phyloP scores from a whole-genome alignment of 768 basidiomycete species.

The Daedaleopsis nitida region DNA sequence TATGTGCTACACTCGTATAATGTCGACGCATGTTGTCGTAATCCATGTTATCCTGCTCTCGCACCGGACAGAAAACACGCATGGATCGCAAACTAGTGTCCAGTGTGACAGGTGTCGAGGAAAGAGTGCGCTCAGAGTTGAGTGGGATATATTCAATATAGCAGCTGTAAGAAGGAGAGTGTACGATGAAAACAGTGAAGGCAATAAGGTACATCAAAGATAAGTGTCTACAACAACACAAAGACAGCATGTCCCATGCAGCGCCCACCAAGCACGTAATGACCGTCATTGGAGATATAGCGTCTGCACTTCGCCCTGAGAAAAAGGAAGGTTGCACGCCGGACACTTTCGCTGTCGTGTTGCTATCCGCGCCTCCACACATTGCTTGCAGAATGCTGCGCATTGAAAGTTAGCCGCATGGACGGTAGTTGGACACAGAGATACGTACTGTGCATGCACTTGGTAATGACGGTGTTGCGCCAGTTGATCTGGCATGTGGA shows the following conservation, averaged over 20 bases:
- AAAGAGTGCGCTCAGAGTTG: not conserved
- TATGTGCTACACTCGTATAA: conserved; percentile 7
- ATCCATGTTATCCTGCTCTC: conserved; percentile 1
- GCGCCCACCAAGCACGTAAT: not conserved
- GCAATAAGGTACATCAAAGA: conserved; percentile 11
- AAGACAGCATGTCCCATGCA: not conserved
- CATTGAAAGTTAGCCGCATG: not conserved
- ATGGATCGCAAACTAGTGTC: no score
- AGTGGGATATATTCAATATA: not conserved
- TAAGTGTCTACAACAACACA: not conserved
- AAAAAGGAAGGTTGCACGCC: conserved; percentile 80
- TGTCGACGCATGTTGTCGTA: conserved; percentile 5
- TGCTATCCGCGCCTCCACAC: conserved; percentile 83
- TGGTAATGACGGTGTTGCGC: conserved; percentile 79
- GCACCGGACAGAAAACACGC: not conserved
- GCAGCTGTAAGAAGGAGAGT: not conserved
- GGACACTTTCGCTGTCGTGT: conserved; percentile 95
- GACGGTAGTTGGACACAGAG: not conserved
- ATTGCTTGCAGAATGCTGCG: conserved; percentile 82
- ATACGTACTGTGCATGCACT: conserved; percentile 89
- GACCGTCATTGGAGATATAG: conserved; percentile 55
- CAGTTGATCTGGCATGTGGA: conserved; percentile 82
- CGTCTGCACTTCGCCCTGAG: conserved; percentile 77
- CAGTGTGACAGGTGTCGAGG: not conserved
- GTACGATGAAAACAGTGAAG: not conserved